Conservation (phyloP, 768 basidiomycete species). For the Tylopilus rubrobrunneus region DNA sequence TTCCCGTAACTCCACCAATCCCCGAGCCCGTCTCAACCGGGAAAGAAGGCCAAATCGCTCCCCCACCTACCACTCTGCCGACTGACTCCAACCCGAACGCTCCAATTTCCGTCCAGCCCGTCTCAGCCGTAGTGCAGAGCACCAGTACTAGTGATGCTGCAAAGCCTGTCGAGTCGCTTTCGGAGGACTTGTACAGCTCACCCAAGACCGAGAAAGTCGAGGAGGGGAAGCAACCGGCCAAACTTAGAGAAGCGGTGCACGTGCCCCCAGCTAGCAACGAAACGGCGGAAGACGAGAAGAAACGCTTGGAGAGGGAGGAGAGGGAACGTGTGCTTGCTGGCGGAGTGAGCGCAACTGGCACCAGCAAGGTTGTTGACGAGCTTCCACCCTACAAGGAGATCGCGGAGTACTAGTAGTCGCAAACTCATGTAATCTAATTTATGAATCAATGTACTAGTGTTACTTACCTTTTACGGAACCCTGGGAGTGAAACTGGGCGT, state of each 20-base stretch:
- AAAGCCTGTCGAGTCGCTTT: slow-evolving; percentile 21
- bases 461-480: slow-evolving; percentile 24
- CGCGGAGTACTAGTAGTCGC: slow-evolving; percentile 7
- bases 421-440: neutral
- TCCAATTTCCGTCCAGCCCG: slow-evolving; percentile 21
- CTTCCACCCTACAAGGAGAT: slow-evolving; percentile 46
- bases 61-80: slow-evolving; percentile 1
- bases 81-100: slow-evolving; percentile 24
- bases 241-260: slow-evolving; percentile 50
- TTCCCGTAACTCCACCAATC: slow-evolving; percentile 44
- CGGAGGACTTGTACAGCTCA: slow-evolving; percentile 30
- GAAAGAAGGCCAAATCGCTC: slow-evolving; percentile 7
- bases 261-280: slow-evolving; percentile 28
- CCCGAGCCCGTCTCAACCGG: slow-evolving; percentile 12
- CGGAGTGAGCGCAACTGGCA: slow-evolving; percentile 1
- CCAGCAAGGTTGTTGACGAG: slow-evolving; percentile 28
- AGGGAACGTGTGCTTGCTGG: slow-evolving; percentile 47
- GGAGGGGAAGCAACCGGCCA: slow-evolving; percentile 65
- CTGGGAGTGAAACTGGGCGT: neutral
- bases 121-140: slow-evolving; percentile 26
- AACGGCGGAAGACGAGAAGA: slow-evolving; percentile 63
- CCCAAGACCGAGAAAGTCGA: slow-evolving; percentile 48
- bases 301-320: slow-evolving; percentile 60
- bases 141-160: neutral
- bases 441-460: neutral